Conservation (phyloP, 2,329 filamentous ascomycete genomes). For the Aspergillus uvarum region DNA sequence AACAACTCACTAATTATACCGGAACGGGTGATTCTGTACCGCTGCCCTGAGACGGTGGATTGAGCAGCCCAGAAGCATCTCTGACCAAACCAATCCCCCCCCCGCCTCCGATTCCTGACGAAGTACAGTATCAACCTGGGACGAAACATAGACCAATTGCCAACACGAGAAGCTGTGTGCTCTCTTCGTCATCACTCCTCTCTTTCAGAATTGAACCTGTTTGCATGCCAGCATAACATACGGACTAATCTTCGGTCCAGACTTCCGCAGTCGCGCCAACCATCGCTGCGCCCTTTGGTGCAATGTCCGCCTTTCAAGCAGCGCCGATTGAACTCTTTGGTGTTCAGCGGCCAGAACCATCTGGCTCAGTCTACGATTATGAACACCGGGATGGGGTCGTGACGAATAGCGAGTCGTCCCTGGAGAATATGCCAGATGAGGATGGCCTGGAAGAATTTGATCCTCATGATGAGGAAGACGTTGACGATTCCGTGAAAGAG, state of each 20-base stretch:
- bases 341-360: slow-evolving; percentile 22
- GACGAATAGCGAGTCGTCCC: slow-evolving; percentile 19
- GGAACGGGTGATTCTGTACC: too few species aligned
- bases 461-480: slow-evolving; percentile 36
- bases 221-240: neutral
- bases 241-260: neutral
- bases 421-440: slow-evolving; percentile 15
- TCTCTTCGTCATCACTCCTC: neutral
- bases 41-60: too few species aligned
- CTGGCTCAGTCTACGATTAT: slow-evolving; percentile 18
- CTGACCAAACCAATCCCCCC: too few species aligned
- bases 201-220: neutral
- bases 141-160: too few species aligned
- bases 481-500: slow-evolving; percentile 61
- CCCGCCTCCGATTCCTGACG: too few species aligned
- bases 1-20: too few species aligned
- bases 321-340: slow-evolving; percentile 28
- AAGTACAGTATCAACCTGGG: too few species aligned
- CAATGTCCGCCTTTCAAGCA: slow-evolving; percentile 29
- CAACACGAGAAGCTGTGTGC: neutral
- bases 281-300: neutral
- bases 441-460: slow-evolving; percentile 31
- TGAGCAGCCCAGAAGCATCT: too few species aligned
- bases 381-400: slow-evolving; percentile 15
- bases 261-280: neutral